phyloP scores from a whole-genome alignment of 768 basidiomycete genomes.

The Tremella yokohamensis region DNA sequence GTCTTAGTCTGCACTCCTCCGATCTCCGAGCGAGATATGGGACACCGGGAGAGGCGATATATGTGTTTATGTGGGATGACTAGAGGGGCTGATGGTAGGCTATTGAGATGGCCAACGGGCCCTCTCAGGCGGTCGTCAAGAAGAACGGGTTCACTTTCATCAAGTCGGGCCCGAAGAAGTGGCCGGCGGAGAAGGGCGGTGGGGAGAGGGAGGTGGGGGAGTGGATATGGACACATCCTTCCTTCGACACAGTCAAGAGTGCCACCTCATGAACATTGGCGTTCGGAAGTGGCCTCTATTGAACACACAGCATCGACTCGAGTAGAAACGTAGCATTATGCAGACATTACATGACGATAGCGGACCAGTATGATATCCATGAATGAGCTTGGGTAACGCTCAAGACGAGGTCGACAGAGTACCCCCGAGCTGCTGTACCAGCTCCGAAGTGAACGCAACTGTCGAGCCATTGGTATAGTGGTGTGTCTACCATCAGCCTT shows the following conservation, averaged over 20 bases:
- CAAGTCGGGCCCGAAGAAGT: slow-evolving; percentile 6
- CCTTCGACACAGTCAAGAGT: not conserved
- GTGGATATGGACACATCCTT: slow-evolving; percentile 4
- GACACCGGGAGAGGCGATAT: too few species aligned
- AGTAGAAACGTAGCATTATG: not conserved
- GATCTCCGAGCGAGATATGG: too few species aligned
- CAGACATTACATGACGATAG: not conserved
- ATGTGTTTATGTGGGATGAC: too few species aligned
- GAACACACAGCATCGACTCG: not conserved
- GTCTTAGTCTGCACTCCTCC: not conserved
- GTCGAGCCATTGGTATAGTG: not conserved
- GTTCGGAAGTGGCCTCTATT: too few species aligned
- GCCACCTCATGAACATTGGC: too few species aligned
- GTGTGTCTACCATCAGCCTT: not conserved
- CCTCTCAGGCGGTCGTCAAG: slow-evolving; percentile 4
- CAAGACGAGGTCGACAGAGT: not conserved
- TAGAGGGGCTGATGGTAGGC: not conserved
- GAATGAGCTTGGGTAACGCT: not conserved
- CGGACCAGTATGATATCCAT: not conserved
- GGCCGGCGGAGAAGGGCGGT: slow-evolving; percentile 17
- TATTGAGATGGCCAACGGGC: slow-evolving; percentile 6
- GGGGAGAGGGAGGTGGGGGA: slow-evolving; percentile 5
- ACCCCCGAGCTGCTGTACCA: slow-evolving; percentile 1
- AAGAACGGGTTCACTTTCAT: slow-evolving; percentile 7
- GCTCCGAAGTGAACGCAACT: not conserved